A percentile compares a stretch with the other conserved stretches of the same genome.
Conservation (phyloP, 495 filamentous ascomycete species). For the Xylaria telfairii region DNA sequence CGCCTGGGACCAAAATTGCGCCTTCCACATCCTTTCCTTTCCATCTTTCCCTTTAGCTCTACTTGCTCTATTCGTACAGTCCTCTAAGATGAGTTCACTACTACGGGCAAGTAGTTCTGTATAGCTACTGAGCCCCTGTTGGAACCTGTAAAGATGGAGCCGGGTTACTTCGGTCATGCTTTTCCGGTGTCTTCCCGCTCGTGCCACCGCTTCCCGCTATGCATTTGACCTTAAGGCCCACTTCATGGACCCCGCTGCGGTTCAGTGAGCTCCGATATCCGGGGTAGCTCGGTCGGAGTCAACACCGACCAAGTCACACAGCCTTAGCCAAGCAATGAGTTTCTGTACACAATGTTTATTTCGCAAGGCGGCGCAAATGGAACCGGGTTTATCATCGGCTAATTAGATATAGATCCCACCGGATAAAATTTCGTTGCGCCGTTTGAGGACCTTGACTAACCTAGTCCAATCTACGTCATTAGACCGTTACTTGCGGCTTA, state of each 20-base stretch:
- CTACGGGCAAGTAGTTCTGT: background rate
- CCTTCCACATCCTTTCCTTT: no score
- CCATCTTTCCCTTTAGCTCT: no score
- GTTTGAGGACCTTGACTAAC: no score
- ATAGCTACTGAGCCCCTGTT: background rate
- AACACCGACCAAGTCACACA: background rate
- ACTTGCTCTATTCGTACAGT: background rate
- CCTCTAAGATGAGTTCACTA: background rate
- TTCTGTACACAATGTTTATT: background rate
- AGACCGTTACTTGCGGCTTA: no score
- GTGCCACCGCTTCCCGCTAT: background rate
- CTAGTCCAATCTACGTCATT: no score
- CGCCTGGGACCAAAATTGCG: background rate
- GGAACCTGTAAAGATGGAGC: background rate
- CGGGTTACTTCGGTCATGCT: background rate
- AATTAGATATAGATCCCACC: background rate
- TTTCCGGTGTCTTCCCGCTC: background rate
- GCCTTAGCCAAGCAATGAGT: background rate
- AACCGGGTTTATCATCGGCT: background rate
- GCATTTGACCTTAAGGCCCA: background rate
- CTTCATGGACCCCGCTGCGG: conserved; percentile 9
- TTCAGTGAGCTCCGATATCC: conserved; percentile 17
- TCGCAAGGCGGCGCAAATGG: background rate
- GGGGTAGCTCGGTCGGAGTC: conserved; percentile 19
- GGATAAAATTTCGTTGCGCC: background rate